Base-by-base conservation (phyloP, 2,329 filamentous ascomycete genomes). In the Fusarium sp. region DNA sequence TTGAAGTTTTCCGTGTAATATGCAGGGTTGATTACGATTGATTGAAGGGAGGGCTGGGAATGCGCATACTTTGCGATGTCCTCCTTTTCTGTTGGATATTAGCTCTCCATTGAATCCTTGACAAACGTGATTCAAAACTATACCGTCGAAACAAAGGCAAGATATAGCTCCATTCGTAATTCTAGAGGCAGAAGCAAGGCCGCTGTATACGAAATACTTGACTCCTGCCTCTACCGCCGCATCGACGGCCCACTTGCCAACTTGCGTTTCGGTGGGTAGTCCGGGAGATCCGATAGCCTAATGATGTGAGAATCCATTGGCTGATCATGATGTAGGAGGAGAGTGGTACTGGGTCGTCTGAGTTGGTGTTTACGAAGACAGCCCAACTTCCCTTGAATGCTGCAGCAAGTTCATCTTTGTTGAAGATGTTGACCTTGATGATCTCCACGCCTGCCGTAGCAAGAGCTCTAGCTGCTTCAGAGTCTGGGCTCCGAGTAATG, bases 1-100 rank as follows among this genome's bases (percentile, higher is more conserved):
- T 84, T 76, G 70, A 84, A 83, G 63, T 85, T 84, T 61, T 86
- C 85, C 57, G 84, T 75, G 68, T 83, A 87, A 83, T 83, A 86
- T 2, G 81, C 83, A 1, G 83, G 75, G 34, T 79, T 79, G 45
- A 84, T 80, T 50, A 82, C 79, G 47, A 83, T 79, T 18, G 79
- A 79, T 38, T 81, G 73, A 69, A 86, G 86, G 0, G 67, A 67
- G 4, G 66, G 62, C 24, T 74, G 79, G 3, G 67, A 67, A 22
- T 79, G 77, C 13, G 83, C 83, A 60, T 85, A 83, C 54, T 83
- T 73, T 8, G 82, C 83, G 38, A 84, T 78, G 5, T 77, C 77
- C 62, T 82, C 71, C 68, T 86, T 85, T 11, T 81, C 83, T 85
- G 42, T 2, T 2, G n/a, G 0, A 24, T n/a, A 18, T 78, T 27